These are phyloP conservation scores for Alnus glutinosa DNA, from an alignment of 306 rosid genomes.

Conservation along the genomic window DNA sequence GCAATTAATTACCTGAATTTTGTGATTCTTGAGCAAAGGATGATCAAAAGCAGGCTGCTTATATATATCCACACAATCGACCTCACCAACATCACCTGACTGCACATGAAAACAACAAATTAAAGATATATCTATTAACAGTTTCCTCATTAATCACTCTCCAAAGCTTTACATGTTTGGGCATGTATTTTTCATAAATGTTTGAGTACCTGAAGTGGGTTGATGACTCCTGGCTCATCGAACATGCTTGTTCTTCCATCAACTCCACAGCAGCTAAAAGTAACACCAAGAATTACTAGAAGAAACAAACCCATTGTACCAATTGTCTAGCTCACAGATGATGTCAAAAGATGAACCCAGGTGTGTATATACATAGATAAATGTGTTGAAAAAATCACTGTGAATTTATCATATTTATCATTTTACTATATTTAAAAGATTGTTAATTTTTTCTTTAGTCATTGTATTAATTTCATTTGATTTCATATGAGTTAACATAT, in stretches of 20 bases:
- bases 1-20: constrained; percentile 22
- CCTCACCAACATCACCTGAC: neutral
- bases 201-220: neutral
- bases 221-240: neutral
- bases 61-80: constrained; percentile 36
- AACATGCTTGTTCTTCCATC: neutral
- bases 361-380: too few species aligned
- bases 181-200: neutral
- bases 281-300: neutral
- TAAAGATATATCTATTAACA: neutral
- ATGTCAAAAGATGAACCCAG: too few species aligned
- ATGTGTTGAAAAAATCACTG: too few species aligned
- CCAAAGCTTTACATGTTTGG: neutral
- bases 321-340: neutral
- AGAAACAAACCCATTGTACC: neutral
- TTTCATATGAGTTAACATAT: too few species aligned
- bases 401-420: too few species aligned
- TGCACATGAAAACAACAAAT: neutral
- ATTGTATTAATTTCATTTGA: too few species aligned
- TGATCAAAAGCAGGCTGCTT: constrained; percentile 33
- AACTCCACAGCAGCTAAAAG: neutral
- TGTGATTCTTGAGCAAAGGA: constrained; percentile 35
- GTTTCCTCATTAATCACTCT: neutral
- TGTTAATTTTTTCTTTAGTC: too few species aligned
- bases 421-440: too few species aligned